Conservation (phyloP, 768 basidiomycete species). For the Lactarius evosmus region DNA sequence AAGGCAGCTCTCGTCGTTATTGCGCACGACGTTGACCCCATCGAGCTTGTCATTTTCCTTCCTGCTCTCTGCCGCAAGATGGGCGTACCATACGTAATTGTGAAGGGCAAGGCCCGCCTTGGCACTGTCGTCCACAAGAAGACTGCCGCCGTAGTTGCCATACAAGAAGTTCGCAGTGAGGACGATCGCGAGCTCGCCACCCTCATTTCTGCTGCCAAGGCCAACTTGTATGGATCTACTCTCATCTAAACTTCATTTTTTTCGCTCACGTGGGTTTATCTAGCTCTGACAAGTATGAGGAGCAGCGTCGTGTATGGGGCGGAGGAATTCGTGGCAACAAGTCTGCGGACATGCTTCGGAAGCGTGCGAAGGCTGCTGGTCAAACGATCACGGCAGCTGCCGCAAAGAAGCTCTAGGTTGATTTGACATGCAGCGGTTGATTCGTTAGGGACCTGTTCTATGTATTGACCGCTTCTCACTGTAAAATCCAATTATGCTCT, state of each 20-base stretch:
- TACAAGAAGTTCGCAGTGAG: constrained; percentile 94
- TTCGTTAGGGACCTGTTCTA: not conserved
- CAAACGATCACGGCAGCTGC: constrained; percentile 53
- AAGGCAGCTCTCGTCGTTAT: constrained; percentile 95
- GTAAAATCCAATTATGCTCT: not conserved
- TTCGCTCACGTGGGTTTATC: not conserved
- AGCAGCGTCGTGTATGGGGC: constrained; percentile 89
- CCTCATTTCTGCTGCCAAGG: constrained; percentile 89
- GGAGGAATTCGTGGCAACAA: constrained; percentile 95
- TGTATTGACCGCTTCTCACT: not conserved
- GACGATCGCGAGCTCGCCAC: constrained; percentile 92
- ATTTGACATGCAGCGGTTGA: not conserved
- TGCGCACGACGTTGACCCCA: constrained; percentile 97
- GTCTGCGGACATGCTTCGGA: constrained; percentile 88
- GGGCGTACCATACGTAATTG: constrained; percentile 98
- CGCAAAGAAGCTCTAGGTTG: constrained; percentile 60
- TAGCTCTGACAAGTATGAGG: constrained; percentile 91
- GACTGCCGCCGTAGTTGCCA: constrained; percentile 85
- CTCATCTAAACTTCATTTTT: not conserved
- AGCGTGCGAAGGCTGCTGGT: constrained; percentile 90
- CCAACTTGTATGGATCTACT: constrained; percentile 75
- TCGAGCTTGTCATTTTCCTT: constrained; percentile 97
- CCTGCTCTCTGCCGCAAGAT: constrained; percentile 99
- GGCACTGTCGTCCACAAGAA: constrained; percentile 99
- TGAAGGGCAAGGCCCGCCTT: constrained; percentile 97